Evolutionary conservation across 2,329 filamentous ascomycete genomes (phyloP).

Genomic region (Fragosphaeria purpurea): DNA sequence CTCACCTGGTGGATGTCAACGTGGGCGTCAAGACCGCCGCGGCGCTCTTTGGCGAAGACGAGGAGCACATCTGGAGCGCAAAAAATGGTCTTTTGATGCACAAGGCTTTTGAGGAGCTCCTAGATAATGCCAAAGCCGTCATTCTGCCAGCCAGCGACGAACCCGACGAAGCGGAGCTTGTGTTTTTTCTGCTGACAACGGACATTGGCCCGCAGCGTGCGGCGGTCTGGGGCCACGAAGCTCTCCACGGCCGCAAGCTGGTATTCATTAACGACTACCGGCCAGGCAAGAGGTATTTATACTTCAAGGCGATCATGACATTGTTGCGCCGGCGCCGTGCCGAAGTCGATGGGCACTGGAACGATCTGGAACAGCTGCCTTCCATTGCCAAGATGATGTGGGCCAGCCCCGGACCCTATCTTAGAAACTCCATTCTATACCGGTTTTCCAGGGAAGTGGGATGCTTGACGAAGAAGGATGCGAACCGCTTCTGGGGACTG

Average conservation of each 20-base stretch:
- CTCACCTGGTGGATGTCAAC: too few species aligned
- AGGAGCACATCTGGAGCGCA: neutral
- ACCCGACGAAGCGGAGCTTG: neutral
- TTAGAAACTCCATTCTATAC: neutral
- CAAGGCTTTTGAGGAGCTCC: neutral
- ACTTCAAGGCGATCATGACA: neutral
- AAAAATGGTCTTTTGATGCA: slow-evolving; percentile 1
- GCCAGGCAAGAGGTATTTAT: neutral
- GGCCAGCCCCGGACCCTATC: neutral
- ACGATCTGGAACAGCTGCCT: neutral
- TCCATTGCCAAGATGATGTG: neutral
- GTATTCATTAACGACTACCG: neutral
- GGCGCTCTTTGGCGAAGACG: too few species aligned
- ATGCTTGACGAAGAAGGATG: neutral
- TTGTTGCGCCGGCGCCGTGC: slow-evolving; percentile 1
- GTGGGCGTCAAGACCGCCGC: too few species aligned
- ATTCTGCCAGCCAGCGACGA: neutral
- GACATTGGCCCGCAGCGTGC: neutral
- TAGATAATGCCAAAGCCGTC: neutral
- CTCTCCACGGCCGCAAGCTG: neutral
- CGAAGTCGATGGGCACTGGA: neutral
- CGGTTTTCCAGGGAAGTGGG: neutral
- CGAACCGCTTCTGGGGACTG: neutral
- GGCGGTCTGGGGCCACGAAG: neutral
- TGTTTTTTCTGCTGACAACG: neutral